phyloP scores from a whole-genome alignment of 768 basidiomycete genomes.

The Rhizopogon rudus region DNA sequence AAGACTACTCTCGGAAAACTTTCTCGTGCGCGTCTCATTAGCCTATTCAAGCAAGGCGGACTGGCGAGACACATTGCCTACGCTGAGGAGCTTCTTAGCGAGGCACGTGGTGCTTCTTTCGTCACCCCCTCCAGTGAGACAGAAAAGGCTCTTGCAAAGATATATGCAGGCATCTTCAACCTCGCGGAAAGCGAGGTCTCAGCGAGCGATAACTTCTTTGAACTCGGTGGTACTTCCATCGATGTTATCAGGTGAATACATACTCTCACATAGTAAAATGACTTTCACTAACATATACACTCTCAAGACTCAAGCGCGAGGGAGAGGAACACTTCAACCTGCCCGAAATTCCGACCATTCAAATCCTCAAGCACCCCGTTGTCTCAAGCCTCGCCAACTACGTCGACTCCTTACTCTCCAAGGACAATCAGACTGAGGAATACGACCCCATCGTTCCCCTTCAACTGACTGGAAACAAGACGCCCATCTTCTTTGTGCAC shows the following conservation, averaged over 20 bases:
- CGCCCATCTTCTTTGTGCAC: no score
- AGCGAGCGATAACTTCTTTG: constrained; percentile 31
- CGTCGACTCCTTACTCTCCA: no score
- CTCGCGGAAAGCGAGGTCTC: constrained; percentile 15
- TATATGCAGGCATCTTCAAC: constrained; percentile 10
- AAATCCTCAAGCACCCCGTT: constrained; percentile 29
- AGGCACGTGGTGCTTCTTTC: no score
- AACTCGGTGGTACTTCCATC: constrained; percentile 34
- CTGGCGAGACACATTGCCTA: constrained; percentile 19
- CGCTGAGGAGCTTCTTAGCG: constrained; percentile 11
- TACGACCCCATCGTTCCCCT: no score
- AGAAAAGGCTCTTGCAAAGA: no score
- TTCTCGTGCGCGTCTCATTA: no score
- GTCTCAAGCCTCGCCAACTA: constrained; percentile 7
- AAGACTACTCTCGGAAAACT: no score
- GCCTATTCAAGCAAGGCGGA: no score
- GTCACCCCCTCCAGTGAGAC: no score
- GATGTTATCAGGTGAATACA: constrained; percentile 20
- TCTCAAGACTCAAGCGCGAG: constrained; percentile 18
- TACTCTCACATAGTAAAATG: neutral
- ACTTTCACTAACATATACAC: neutral
- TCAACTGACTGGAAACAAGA: no score
- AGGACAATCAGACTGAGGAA: no score
- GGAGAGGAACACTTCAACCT: constrained; percentile 19
- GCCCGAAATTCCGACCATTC: constrained; percentile 28